Evolutionary conservation across 768 basidiomycete genomes (phyloP), one percentile per base, ranked within the genome.

Genomic region (Tricholoma sp.): DNA sequence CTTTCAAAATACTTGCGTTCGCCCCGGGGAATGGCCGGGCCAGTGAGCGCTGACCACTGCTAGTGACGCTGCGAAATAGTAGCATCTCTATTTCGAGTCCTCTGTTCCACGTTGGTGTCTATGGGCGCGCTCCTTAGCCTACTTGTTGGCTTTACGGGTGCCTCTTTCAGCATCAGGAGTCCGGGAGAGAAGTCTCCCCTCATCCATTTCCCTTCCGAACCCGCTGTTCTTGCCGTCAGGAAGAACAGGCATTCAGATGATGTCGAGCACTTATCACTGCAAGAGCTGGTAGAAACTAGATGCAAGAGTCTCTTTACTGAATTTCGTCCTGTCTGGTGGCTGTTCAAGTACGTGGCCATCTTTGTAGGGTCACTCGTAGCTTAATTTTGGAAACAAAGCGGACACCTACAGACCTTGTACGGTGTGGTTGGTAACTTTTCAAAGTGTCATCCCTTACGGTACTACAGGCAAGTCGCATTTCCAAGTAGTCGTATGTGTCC

Each of bases 381-480:
- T 11, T 32, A 27, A 39, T 43, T 16, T 46, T 18, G 4, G 22
- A 21, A 7, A 35, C 50, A 32, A 56, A 85, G 84, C 65, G 85
- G 84, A 3, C 84, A 88, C 66, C 61, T 86, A 9, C 85, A 87
- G 61, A 87, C 86, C 1, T 65, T 81, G 14, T 85, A 84, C 54
- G 80, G 79, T 54, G 83, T 83, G 1, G 29, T 82, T 5, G 85
- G 83, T 3, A 77, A 87, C 64, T 86, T 87, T 61, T 79, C 83
- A 2, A 78, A 77, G 57, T 71, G 73, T 32, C 82, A 87, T 66
- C 70, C 68, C 39, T 75, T 88, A 57, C 72, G 71, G 55, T 88
- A 86, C 66, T 72, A 80, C 51, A 76, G 84, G 84, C 79, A 55
- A 57, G 74, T 59, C 35, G 19, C 43, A 2, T 9, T 37, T 29